Evolutionary conservation across 2,329 filamentous ascomycete species (phyloP).

Genomic region (Colletotrichum nymphaeae): DNA sequence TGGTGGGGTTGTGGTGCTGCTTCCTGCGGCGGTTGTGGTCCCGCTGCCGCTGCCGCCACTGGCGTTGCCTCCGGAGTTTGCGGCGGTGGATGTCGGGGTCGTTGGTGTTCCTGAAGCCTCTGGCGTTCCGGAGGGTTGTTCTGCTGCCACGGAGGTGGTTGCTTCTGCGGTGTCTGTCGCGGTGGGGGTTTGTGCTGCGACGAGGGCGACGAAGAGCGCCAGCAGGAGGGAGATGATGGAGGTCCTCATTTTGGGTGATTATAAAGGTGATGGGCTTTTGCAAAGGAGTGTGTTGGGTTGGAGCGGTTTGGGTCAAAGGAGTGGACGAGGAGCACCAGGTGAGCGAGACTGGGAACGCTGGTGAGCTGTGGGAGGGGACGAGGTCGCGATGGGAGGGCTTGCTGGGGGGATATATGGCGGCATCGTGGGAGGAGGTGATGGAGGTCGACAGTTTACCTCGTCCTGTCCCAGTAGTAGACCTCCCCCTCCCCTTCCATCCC

Average conservation of each 20-base stretch:
- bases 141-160: slow-evolving; percentile 11
- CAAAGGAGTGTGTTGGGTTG: slow-evolving; percentile 22
- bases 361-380: slow-evolving; percentile 10
- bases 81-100: slow-evolving; percentile 33
- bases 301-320: not conserved
- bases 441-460: slow-evolving; percentile 13
- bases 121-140: slow-evolving; percentile 35
- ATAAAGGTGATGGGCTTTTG: slow-evolving; percentile 17
- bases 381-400: slow-evolving; percentile 6
- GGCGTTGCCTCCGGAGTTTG: slow-evolving; percentile 36
- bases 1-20: slow-evolving; percentile 44
- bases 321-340: slow-evolving; percentile 18
- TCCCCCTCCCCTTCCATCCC: not conserved
- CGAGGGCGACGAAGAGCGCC: slow-evolving; percentile 44
- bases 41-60: slow-evolving; percentile 36
- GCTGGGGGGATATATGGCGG: slow-evolving; percentile 28
- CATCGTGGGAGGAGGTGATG: slow-evolving; percentile 14
- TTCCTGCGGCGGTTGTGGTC: slow-evolving; percentile 40
- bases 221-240: slow-evolving; percentile 42
- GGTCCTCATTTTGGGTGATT: slow-evolving; percentile 21
- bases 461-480: not conserved
- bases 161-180: slow-evolving; percentile 37
- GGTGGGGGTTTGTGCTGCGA: slow-evolving; percentile 47
- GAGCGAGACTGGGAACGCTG: not conserved
- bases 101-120: slow-evolving; percentile 32